Evolutionary conservation across 1,284 basidiomycete genomes (phyloP).

Genomic region (Xanthoconium separans): DNA sequence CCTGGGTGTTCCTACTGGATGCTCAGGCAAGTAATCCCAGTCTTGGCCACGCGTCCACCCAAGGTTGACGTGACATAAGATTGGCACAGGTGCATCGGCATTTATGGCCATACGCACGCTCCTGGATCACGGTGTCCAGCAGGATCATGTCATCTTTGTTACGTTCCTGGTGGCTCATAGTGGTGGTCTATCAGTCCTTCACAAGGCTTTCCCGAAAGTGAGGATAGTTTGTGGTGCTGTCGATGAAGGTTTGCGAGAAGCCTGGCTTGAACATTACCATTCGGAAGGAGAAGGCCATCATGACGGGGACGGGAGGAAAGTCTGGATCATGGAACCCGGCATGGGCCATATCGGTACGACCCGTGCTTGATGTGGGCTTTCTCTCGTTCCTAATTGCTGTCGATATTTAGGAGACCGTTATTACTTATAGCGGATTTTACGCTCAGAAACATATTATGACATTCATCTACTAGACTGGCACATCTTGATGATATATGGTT

Average conservation of each 20-base stretch:
- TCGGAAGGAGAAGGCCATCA: constrained; percentile 39
- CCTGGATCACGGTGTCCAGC: constrained; percentile 90
- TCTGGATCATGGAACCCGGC: constrained; percentile 78
- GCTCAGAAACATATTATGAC: neutral
- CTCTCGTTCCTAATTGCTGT: constrained; percentile 5
- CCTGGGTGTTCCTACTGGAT: constrained; percentile 91
- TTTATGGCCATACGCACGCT: constrained; percentile 97
- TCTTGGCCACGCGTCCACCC: neutral
- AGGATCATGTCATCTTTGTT: constrained; percentile 84
- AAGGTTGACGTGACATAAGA: constrained; percentile 43
- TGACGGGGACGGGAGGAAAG: constrained; percentile 49
- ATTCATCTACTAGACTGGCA: constrained; percentile 8
- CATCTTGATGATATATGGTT: constrained; percentile 1
- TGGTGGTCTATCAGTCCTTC: constrained; percentile 78
- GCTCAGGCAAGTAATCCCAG: constrained; percentile 59
- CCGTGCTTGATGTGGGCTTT: neutral
- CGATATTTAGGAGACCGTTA: constrained; percentile 44
- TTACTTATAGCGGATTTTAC: constrained; percentile 35
- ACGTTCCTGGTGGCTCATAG: constrained; percentile 83
- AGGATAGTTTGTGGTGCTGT: constrained; percentile 83
- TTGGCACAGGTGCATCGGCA: constrained; percentile 92
- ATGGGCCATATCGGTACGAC: constrained; percentile 77
- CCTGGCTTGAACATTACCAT: constrained; percentile 61
- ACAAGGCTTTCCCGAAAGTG: constrained; percentile 80
- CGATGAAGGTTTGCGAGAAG: constrained; percentile 71